phyloP scores from a whole-genome alignment of 225 moss, liverwort and hornwort genomes.

The Sphagnum tenellum region DNA sequence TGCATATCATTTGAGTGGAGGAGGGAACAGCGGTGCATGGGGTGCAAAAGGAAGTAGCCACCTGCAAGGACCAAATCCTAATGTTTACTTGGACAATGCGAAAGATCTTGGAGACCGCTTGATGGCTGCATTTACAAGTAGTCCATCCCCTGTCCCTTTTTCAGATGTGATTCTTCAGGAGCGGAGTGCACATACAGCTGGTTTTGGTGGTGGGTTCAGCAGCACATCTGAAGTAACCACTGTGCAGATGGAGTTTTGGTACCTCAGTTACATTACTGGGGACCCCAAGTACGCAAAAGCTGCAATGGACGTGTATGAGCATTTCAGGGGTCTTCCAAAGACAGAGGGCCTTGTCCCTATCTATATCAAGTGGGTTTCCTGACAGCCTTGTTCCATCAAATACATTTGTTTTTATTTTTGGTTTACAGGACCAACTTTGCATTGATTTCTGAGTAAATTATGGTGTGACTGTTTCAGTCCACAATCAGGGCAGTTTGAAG shows the following conservation, averaged over 20 bases:
- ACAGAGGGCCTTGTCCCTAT: conserved; percentile 96
- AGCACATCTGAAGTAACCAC: conserved; percentile 91
- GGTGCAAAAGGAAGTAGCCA: conserved; percentile 26
- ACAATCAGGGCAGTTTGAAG: conserved; percentile 74
- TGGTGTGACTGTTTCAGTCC: conserved; percentile 34
- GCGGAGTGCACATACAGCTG: conserved; percentile 54
- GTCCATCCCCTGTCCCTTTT: conserved; percentile 76
- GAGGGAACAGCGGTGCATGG: conserved; percentile 25
- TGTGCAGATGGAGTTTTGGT: conserved; percentile 93
- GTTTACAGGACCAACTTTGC: no score
- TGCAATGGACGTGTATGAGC: conserved; percentile 83
- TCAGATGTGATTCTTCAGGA: conserved; percentile 69
- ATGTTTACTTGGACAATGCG: conserved; percentile 59
- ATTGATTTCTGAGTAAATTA: no score
- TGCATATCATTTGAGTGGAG: conserved; percentile 69
- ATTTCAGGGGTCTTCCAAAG: conserved; percentile 75
- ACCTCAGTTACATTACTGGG: conserved; percentile 72
- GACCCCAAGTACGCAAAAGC: conserved; percentile 71
- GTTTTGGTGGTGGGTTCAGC: conserved; percentile 61
- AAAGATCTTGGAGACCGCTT: conserved; percentile 87
- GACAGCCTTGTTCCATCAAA: no score
- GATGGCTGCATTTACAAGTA: conserved; percentile 58
- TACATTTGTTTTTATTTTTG: no score
- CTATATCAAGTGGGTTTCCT: conserved; percentile 61
- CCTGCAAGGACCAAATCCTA: conserved; percentile 37